These are phyloP conservation scores for Pogostemon cablin DNA, from an alignment of 257 asterid genomes.

Conservation along the genomic window DNA sequence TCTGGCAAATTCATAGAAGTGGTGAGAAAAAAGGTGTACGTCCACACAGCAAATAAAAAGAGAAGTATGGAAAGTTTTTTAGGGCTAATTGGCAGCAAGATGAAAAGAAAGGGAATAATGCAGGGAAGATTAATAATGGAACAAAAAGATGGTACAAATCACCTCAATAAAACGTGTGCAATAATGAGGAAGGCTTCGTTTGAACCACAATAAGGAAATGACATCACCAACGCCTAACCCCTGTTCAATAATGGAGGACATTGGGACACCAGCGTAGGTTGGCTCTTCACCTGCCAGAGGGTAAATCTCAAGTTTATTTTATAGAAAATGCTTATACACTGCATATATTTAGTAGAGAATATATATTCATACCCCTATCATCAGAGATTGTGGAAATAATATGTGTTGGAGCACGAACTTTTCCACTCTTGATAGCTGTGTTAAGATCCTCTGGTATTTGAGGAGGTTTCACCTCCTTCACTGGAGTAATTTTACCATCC, in stretches of 20 bases:
- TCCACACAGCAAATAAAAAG: conserved; percentile 12
- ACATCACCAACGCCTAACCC: conserved; percentile 99
- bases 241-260: conserved; percentile 96
- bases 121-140: conserved; percentile 8
- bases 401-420: conserved; percentile 99
- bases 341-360: conserved; percentile 5
- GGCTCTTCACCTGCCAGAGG: conserved; percentile 92
- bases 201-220: conserved; percentile 95
- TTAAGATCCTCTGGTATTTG: conserved; percentile 98
- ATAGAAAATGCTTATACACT: conserved; percentile 7
- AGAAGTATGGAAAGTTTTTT: conserved; percentile 12
- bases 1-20: conserved; percentile 51
- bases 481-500: conserved; percentile 71
- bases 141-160: conserved; percentile 27
- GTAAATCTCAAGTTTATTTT: conserved; percentile 29
- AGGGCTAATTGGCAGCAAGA: neutral
- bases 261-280: conserved; percentile 88
- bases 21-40: conserved; percentile 23
- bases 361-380: conserved; percentile 70
- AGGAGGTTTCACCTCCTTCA: conserved; percentile 91
- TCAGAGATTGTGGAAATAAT: conserved; percentile 97
- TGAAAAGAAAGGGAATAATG: neutral
- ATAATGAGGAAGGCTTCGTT: conserved; percentile 96
- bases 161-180: conserved; percentile 98
- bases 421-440: conserved; percentile 91